Percentiles rank a stretch among this genome's conserved stretches.
Conservation (phyloP, 805 yeast genomes). For the Kodamaea hsintzibuensis region DNA sequence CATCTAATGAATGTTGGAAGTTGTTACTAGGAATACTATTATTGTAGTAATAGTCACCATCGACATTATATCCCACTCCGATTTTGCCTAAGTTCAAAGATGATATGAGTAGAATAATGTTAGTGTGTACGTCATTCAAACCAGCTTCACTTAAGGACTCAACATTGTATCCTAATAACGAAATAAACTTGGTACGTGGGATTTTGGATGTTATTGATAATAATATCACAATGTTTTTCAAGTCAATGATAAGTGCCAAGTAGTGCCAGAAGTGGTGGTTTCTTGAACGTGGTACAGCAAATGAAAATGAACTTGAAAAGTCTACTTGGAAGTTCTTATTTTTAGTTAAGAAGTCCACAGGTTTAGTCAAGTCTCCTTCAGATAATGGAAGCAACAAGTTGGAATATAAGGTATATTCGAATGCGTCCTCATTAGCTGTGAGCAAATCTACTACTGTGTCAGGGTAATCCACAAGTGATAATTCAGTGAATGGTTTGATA, state of each 20-base stretch:
- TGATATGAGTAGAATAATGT: constrained; percentile 25
- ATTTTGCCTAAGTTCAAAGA: constrained; percentile 28
- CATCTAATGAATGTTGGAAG: constrained; percentile 4
- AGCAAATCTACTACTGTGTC: constrained; percentile 21
- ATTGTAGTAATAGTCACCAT: constrained; percentile 26
- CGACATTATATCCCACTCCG: constrained; percentile 28
- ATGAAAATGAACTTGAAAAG: constrained; percentile 17
- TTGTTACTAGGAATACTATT: constrained; percentile 10
- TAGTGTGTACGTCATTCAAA: constrained; percentile 16
- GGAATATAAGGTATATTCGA: constrained; percentile 20
- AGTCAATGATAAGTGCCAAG: constrained; percentile 28
- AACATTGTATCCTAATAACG: constrained; percentile 27
- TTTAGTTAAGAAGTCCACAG: constrained; percentile 12
- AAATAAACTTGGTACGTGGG: constrained; percentile 22
- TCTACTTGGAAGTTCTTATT: constrained; percentile 8
- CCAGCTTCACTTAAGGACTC: constrained; percentile 11
- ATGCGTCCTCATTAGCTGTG: constrained; percentile 15
- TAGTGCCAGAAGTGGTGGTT: constrained; percentile 21
- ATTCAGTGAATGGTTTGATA: constrained; percentile 29
- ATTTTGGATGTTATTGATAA: constrained; percentile 27
- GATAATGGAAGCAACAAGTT: constrained; percentile 23
- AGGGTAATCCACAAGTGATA: constrained; percentile 21
- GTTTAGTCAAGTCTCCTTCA: constrained; percentile 19
- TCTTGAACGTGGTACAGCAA: constrained; percentile 17
- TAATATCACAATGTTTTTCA: constrained; percentile 31